A percentile compares a stretch with the other conserved stretches of the same genome.
Evolutionary conservation across 164 flowering plant genomes (phyloP).

Genomic region (Aristolochia californica): DNA sequence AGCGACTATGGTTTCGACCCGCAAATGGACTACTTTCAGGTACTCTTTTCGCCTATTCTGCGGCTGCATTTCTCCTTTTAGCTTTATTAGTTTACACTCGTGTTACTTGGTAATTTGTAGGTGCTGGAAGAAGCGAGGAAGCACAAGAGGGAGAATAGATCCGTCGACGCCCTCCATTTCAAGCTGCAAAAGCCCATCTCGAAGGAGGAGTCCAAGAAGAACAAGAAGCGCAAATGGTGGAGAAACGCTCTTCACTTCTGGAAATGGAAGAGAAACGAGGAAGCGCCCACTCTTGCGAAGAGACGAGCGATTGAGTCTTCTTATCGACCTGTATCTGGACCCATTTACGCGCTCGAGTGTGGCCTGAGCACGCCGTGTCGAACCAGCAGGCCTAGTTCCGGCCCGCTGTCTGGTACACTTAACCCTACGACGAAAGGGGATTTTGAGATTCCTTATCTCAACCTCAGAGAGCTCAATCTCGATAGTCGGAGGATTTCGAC

Average conservation of each 20-base stretch:
- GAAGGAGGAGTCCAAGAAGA: conserved; percentile 33
- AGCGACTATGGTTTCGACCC: conserved; percentile 95
- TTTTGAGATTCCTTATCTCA: conserved; percentile 48
- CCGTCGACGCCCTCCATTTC: conserved; percentile 56
- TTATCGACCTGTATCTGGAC: conserved; percentile 43
- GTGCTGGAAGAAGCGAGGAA: conserved; percentile 69
- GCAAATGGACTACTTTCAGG: conserved; percentile 81
- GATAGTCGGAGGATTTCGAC: conserved; percentile 41
- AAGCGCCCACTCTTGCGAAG: not conserved
- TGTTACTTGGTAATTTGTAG: conserved; percentile 17
- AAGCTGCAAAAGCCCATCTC: conserved; percentile 79
- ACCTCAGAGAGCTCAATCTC: conserved; percentile 63
- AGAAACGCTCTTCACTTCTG: conserved; percentile 53
- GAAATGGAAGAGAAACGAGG: conserved; percentile 34
- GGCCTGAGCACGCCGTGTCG: conserved; percentile 43
- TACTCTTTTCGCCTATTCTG: conserved; percentile 3
- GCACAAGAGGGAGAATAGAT: conserved; percentile 42
- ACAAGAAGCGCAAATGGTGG: conserved; percentile 70
- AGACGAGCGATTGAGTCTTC: conserved; percentile 3
- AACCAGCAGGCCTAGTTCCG: conserved; percentile 46
- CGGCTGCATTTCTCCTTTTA: not conserved
- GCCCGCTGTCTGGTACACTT: conserved; percentile 51
- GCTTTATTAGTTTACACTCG: not conserved
- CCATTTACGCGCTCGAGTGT: conserved; percentile 56
- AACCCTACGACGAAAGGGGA: conserved; percentile 35